Evolutionary conservation across 2,329 filamentous ascomycete species (phyloP).

Genomic region (Chalara sp.): DNA sequence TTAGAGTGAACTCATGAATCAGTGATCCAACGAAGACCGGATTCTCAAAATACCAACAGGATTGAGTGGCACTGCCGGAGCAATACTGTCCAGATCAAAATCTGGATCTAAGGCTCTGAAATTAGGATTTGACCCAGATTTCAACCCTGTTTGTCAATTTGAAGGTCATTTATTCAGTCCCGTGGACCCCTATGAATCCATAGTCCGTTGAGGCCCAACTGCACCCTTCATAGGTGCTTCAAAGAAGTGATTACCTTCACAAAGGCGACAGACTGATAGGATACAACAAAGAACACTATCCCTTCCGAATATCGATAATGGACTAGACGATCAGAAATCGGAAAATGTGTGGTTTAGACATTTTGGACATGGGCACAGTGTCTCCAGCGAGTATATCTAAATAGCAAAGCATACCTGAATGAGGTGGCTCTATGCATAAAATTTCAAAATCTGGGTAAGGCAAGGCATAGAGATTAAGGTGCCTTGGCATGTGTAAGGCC

Average conservation of each 20-base stretch:
- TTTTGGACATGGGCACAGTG: background rate
- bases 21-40: conserved; percentile 4
- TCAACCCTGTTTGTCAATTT: conserved; percentile 7
- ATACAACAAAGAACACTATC: background rate
- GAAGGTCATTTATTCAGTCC: background rate
- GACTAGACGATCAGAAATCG: background rate
- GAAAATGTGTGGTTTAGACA: conserved; percentile 6
- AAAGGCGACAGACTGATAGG: conserved; percentile 3
- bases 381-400: no score
- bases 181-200: background rate
- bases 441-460: no score
- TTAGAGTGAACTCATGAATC: background rate
- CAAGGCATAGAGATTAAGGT: no score
- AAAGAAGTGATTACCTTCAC: background rate
- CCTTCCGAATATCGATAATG: conserved; percentile 1
- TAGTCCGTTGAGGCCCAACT: background rate
- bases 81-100: conserved; percentile 1
- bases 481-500: no score
- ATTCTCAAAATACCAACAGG: conserved; percentile 6
- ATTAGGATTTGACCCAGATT: conserved; percentile 6
- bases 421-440: no score
- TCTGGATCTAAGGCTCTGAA: background rate
- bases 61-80: conserved; percentile 3
- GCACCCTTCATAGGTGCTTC: background rate
- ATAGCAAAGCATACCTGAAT: no score